Conservation (phyloP, 106 monocot species). For the Apostasia ramifera region DNA sequence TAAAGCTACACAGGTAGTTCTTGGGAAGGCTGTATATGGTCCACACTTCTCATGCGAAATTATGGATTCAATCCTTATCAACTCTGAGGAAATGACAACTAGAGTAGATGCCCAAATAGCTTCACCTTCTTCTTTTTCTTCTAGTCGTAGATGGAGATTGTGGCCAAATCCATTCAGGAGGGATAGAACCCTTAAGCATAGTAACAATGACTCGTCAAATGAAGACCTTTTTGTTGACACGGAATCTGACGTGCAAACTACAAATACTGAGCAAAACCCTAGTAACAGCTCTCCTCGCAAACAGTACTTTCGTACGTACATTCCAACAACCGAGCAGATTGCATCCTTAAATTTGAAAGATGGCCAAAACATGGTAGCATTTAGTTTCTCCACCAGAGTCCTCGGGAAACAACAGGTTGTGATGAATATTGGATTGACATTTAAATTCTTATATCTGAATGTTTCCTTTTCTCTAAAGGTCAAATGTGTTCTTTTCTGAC, state of each 20-base stretch:
- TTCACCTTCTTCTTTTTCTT: slow-evolving; percentile 37
- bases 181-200: slow-evolving; percentile 47
- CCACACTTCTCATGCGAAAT: slow-evolving; percentile 39
- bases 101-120: slow-evolving; percentile 29
- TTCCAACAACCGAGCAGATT: slow-evolving; percentile 84
- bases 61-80: slow-evolving; percentile 59
- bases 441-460: background rate
- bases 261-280: slow-evolving; percentile 27
- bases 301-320: slow-evolving; percentile 61
- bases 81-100: slow-evolving; percentile 15
- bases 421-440: background rate
- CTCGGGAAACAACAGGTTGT: slow-evolving; percentile 80
- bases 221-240: slow-evolving; percentile 72
- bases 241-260: slow-evolving; percentile 42
- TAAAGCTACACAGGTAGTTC: slow-evolving; percentile 60
- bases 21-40: slow-evolving; percentile 79
- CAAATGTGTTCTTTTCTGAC: background rate
- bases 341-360: slow-evolving; percentile 82
- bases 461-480: background rate
- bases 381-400: slow-evolving; percentile 86
- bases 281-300: slow-evolving; percentile 49
- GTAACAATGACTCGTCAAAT: slow-evolving; percentile 42
- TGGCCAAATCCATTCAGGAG: slow-evolving; percentile 88
- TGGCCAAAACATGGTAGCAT: slow-evolving; percentile 84
- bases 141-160: slow-evolving; percentile 69